Evolutionary conservation across 2,329 filamentous ascomycete species (phyloP).

Genomic region (Fusarium algeriense): DNA sequence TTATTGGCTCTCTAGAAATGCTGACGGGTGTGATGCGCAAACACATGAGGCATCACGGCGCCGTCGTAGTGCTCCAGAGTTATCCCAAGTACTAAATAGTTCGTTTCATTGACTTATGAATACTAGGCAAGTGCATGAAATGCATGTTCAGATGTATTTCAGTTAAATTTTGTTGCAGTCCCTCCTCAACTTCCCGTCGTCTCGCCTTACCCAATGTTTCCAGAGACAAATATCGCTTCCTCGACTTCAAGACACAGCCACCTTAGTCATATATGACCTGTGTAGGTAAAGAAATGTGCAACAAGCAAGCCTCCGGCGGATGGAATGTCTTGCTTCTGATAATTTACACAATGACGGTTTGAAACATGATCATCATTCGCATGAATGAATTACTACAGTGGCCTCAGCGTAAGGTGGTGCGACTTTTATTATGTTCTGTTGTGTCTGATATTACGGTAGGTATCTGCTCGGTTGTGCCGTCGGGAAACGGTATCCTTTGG

Average conservation of each 20-base stretch:
- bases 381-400: conserved; percentile 5
- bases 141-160: background rate
- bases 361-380: background rate
- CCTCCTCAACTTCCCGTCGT: background rate
- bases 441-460: conserved; percentile 26
- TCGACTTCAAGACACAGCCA: conserved; percentile 12
- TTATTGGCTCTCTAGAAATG: conserved; percentile 4
- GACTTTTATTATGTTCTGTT: conserved; percentile 14
- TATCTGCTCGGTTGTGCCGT: conserved; percentile 32
- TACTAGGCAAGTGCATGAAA: background rate
- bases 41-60: background rate
- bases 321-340: conserved; percentile 4
- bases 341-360: conserved; percentile 3
- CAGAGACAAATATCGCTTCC: conserved; percentile 9
- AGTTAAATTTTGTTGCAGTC: background rate
- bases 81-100: conserved; percentile 6
- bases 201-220: background rate
- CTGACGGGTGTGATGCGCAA: conserved; percentile 8
- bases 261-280: conserved; percentile 1
- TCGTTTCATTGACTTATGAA: background rate
- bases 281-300: background rate
- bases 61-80: background rate
- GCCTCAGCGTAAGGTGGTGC: conserved; percentile 11
- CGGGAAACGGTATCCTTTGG: background rate
- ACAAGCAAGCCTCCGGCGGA: background rate